Base-by-base conservation (phyloP, 2,329 filamentous ascomycete species). In the Exserohilum turcica region DNA sequence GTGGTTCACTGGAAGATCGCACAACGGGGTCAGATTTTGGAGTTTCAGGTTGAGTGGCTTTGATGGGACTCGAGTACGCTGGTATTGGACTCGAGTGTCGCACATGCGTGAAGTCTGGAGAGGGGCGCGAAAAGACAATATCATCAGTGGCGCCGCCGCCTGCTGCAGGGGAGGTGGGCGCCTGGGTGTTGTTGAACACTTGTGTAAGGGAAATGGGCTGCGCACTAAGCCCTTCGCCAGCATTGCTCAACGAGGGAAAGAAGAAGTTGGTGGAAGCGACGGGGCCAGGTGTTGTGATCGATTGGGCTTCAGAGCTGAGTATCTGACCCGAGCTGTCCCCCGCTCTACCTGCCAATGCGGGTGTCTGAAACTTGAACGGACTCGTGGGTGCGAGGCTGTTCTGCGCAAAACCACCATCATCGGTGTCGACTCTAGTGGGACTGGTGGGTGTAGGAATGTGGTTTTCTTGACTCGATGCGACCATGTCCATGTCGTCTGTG, bases 131-230 rank as follows among this genome's bases (percentile, higher is more conserved):
- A 48, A 77, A 72, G 15, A 79, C 63, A 1, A 76, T 71, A 56
- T 80, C 78, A 13, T 78, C 79, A n/a, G 62, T 68, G 3, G 63
- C 60, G 2, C 56, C 66, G 51, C 73, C 74, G 49, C 74, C 74
- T 15, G 68, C 60, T 3, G 71, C 58, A 15, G 78, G 78, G 19
- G 78, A 80, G 0, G 78, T 79, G 15, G 68, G 70, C 18, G 74
- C 76, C 56, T 79, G 79, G 1, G 77, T 80, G 21, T 75, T 73
- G 43, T 76, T 70, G 60, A 79, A 80, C 10, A 76, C 66, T 52
- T 81, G 78, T 6, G 77, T 79, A 21, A 77, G 68, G 31, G 75
- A 78, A 66, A 80, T 70, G 18, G 59, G 58, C 36, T 63, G 36
- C 64, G 61, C 39, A n/a, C 40, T 46, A n/a, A n/a, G n/a, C n/a